Percentiles rank a stretch among this genome's conserved stretches.
These are phyloP conservation scores for Gossypium australe DNA, from an alignment of 345 rosid species.

Conservation along the genomic window DNA sequence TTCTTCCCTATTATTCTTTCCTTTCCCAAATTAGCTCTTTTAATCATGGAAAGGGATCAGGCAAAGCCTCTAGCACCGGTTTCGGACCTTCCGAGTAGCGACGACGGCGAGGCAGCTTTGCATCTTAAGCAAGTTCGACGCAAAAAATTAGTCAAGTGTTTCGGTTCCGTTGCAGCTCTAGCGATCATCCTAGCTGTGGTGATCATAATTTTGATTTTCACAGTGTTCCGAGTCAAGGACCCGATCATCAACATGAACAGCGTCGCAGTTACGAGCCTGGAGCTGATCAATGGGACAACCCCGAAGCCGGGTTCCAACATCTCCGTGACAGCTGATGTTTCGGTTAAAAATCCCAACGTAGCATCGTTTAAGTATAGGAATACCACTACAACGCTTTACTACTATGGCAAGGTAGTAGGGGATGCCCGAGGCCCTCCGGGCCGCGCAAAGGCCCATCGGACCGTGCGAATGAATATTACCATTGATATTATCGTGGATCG, in stretches of 20 bases:
- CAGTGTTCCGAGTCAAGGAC: conserved; percentile 57
- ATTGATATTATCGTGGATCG: not conserved
- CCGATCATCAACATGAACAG: conserved; percentile 54
- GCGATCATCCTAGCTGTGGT: conserved; percentile 31
- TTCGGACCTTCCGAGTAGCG: conserved; percentile 32
- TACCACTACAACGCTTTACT: conserved; percentile 55
- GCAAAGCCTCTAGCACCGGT: conserved; percentile 49
- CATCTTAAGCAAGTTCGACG: not conserved
- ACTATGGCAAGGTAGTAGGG: conserved; percentile 50
- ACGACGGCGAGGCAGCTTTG: conserved; percentile 11
- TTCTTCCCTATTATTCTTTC: not conserved
- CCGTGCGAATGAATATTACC: conserved; percentile 45
- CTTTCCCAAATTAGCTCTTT: not conserved
- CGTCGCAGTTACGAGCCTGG: conserved; percentile 37
- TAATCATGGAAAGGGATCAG: conserved; percentile 45
- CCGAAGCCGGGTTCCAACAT: conserved; percentile 63
- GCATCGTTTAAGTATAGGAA: conserved; percentile 61
- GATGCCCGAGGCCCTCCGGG: conserved; percentile 74
- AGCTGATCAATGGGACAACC: conserved; percentile 32
- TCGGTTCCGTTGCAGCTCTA: conserved; percentile 32
- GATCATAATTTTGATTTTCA: conserved; percentile 44
- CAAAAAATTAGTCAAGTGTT: conserved; percentile 39
- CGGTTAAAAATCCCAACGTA: conserved; percentile 66
- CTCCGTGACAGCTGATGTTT: conserved; percentile 53
- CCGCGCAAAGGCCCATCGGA: conserved; percentile 44